Evolutionary conservation across 2,329 filamentous ascomycete species (phyloP).

Genomic region (Ophiocordyceps sinensis): DNA sequence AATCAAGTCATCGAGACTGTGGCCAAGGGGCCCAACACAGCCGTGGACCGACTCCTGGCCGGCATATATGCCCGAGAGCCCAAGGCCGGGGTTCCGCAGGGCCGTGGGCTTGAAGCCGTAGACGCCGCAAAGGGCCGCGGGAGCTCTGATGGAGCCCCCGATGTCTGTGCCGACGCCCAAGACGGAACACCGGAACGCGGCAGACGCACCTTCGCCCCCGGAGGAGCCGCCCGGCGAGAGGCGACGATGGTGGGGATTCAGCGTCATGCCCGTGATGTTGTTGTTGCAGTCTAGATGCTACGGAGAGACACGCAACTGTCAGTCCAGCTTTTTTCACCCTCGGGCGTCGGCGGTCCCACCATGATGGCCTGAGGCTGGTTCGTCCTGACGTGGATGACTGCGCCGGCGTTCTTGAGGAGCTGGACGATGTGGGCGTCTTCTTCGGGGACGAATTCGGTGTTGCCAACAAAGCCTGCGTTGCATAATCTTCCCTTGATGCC

Average conservation of each 20-base stretch:
- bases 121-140: slow-evolving; percentile 19
- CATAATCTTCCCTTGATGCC: background rate
- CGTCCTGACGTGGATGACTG: background rate
- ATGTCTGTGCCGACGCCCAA: slow-evolving; percentile 28
- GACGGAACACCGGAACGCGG: slow-evolving; percentile 13
- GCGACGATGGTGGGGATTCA: background rate
- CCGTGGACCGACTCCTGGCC: background rate
- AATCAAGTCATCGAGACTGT: background rate
- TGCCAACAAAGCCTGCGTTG: background rate
- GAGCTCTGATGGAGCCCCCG: slow-evolving; percentile 23
- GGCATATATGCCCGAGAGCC: background rate
- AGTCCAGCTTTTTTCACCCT: background rate
- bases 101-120: slow-evolving; percentile 19
- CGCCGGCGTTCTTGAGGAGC: background rate
- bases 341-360: background rate
- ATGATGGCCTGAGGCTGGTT: background rate
- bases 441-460: background rate
- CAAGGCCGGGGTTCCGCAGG: background rate
- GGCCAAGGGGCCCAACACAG: background rate
- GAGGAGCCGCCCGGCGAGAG: background rate
- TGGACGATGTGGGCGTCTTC: background rate
- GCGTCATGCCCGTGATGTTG: background rate
- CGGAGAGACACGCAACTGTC: background rate
- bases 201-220: background rate
- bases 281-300: background rate